Base-by-base conservation (phyloP, 2,329 filamentous ascomycete genomes). In the Colletotrichum melonis region DNA sequence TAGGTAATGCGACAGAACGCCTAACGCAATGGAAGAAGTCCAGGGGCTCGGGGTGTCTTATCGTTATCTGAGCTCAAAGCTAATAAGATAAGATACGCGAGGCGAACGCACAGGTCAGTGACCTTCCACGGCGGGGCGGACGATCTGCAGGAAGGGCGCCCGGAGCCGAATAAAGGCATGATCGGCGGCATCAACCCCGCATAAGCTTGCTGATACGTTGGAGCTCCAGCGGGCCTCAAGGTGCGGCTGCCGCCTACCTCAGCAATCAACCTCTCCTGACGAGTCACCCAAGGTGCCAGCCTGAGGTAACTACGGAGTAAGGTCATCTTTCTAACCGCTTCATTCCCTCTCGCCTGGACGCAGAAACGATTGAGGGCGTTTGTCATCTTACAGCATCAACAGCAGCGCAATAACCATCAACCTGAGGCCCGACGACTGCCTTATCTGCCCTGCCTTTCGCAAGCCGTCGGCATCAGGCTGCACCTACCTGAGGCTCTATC, bases 121-220 rank as follows among this genome's bases (percentile, higher is more conserved):
- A 22, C 58, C 22, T 64, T 32, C 30, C 30, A 19, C 46, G 28
- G 22, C 30, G 46, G 28, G 28, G 28, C n/a, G 11, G 7, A 3
- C 14, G 62, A 54, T 63, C 62, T 63, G 62, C 62, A 54, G 49
- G 54, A 30, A 54, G 28, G 38, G 24, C 12, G 6, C 5, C 14
- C 38, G 66, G 19, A 19, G 5, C 46, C 30, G 30, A 60, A 19
- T 46, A 16, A 52, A 46, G 64, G 60, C 42, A 63, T 46, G 30
- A 63, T 57, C 46, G 26, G 30, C 49, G 30, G 4, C 3, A 7
- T 54, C 32, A 28, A 58, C 46, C 56, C 65, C 64, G 56, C 57
- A 69, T 22, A n/a, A 69, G 69, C 65, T 60, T 2, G 19, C 57
- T 72, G 65, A 72, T 69, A 69, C 65, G 57, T n/a, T 49, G 19